A percentile compares a stretch with the other conserved stretches of the same genome.
These are phyloP conservation scores for Quercus suber DNA, from an alignment of 306 rosid species.

Conservation along the genomic window DNA sequence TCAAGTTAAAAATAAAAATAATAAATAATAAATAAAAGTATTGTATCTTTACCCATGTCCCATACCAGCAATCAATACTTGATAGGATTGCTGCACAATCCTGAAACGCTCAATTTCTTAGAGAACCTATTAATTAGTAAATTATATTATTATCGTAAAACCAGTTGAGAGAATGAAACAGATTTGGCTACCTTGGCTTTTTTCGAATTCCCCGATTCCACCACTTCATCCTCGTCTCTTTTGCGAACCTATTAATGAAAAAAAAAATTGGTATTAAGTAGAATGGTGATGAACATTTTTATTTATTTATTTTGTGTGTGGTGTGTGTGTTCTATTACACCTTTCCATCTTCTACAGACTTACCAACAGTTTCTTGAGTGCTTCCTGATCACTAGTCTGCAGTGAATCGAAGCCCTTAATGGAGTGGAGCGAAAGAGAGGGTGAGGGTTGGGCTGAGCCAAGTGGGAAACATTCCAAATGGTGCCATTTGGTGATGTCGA, in stretches of 20 bases:
- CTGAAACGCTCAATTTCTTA: too few species aligned
- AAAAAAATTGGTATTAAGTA: not conserved
- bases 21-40: not conserved
- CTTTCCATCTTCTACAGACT: conserved; percentile 30
- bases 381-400: conserved; percentile 69
- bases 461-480: conserved; percentile 59
- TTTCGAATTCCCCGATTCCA: conserved; percentile 37
- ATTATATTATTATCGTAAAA: too few species aligned
- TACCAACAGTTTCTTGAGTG: conserved; percentile 47
- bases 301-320: too few species aligned
- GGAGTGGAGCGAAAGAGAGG: conserved; percentile 21
- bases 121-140: too few species aligned
- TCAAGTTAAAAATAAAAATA: not conserved
- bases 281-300: not conserved
- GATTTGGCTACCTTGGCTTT: conserved; percentile 39
- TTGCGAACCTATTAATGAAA: conserved; percentile 31
- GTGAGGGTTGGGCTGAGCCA: conserved; percentile 12
- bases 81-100: too few species aligned
- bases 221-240: conserved; percentile 34
- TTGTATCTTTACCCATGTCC: too few species aligned
- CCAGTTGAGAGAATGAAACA: too few species aligned
- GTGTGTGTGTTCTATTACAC: not conserved
- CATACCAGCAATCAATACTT: too few species aligned
- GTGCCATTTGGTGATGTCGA: conserved; percentile 51
- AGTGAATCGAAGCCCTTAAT: conserved; percentile 56